Evolutionary conservation across 1,139 yeast species (phyloP), one percentile per base, ranked within the genome.

Genomic region (Suhomyces ambrosiae): DNA sequence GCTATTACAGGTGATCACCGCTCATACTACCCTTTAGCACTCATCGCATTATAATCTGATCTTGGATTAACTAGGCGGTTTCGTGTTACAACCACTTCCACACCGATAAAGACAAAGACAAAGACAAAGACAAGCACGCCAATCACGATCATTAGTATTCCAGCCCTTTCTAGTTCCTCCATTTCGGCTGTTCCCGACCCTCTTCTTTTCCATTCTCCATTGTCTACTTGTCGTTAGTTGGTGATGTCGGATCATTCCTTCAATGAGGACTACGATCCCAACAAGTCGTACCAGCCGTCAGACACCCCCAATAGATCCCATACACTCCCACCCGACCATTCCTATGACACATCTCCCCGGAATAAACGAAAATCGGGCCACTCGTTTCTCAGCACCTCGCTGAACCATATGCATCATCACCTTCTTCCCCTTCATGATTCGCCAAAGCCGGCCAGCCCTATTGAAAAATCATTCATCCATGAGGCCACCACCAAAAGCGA

Each of bases 401-500:
- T 15, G 17, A 10, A 6, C 10, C 30, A 29, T 17, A 17, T 23
- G 9, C 23, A 10, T 8, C 18, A 13, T 16, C 33, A 26, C 16
- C 24, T 16, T 9, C 30, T 24, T 13, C 33, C 31, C 11, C 35
- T 13, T 15, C 13, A 17, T 18, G 26, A 23, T 9, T 18, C 14
- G 6, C 29, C 27, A n/a, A 21, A 24, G 10, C 35, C 35, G 10
- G 7, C 21, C 11, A 16, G 13, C 10, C 23, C 35, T 5, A n/a
- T 30, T 19, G 34, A 27, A 14, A 40, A 32, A 12, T 48, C 60
- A n/a, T 48, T 48, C 27, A 48, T 58, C 18, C 48, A 50, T 24
- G 56, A 57, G 17, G 68, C 67, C 6, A 53, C 65, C 2, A 53
- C 54, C 26, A 58, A 53, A 15, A 56, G 56, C 28, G 68, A 67